Evolutionary conservation across 2,329 filamentous ascomycete genomes (phyloP).

Genomic region (Sordariomycetes sp.): DNA sequence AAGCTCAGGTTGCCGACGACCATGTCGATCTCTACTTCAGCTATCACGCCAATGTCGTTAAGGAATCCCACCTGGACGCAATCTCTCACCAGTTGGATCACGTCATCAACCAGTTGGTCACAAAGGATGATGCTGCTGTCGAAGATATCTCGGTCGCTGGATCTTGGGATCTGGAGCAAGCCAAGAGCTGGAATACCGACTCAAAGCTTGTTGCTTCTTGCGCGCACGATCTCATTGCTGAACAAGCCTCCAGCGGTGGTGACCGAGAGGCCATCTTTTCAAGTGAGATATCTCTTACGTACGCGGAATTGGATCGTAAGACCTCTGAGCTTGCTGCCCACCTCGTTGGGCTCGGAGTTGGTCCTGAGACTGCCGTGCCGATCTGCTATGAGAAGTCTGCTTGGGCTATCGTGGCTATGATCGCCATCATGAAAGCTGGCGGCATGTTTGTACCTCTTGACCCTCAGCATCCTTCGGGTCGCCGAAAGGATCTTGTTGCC

Average conservation of each 20-base stretch:
- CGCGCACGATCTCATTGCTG: slow-evolving; percentile 34
- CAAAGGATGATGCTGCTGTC: background rate
- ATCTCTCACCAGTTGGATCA: slow-evolving; percentile 8
- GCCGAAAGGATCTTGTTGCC: background rate
- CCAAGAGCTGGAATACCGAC: background rate
- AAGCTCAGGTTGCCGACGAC: slow-evolving; percentile 3
- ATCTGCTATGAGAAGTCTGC: slow-evolving; percentile 6
- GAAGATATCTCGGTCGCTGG: background rate
- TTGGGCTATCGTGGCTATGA: slow-evolving; percentile 12
- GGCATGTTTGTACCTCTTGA: slow-evolving; percentile 19
- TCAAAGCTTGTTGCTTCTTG: background rate
- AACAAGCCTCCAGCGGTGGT: slow-evolving; percentile 11
- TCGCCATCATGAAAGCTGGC: slow-evolving; percentile 17
- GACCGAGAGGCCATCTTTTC: slow-evolving; percentile 8
- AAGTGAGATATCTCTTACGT: slow-evolving; percentile 15
- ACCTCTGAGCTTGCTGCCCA: slow-evolving; percentile 9
- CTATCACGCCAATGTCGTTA: slow-evolving; percentile 4
- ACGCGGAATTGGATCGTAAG: slow-evolving; percentile 11
- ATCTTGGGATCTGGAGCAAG: slow-evolving; percentile 1
- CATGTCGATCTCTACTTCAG: slow-evolving; percentile 1
- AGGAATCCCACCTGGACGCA: slow-evolving; percentile 6
- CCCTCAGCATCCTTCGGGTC: slow-evolving; percentile 5
- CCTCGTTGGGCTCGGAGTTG: slow-evolving; percentile 3
- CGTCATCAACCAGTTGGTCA: slow-evolving; percentile 7
- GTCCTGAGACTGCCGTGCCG: slow-evolving; percentile 9